phyloP scores from a whole-genome alignment of 2,329 filamentous ascomycete genomes.

The Capronia coronata region DNA sequence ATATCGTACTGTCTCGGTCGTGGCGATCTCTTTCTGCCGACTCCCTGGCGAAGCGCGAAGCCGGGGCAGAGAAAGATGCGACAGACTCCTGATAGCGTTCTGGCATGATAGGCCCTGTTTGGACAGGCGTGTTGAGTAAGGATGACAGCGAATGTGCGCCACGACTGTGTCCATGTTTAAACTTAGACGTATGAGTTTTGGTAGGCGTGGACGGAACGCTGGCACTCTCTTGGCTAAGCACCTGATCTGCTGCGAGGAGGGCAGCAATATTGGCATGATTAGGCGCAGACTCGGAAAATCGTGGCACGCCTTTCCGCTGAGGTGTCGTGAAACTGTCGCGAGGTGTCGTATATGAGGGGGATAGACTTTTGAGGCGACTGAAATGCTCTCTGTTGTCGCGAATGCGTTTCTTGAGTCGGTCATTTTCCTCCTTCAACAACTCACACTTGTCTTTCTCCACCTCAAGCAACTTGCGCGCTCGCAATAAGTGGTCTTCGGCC shows the following conservation, averaged over 20 bases:
- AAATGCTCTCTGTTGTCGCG: slow-evolving; percentile 85
- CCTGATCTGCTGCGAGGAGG: slow-evolving; percentile 66
- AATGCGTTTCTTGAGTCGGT: slow-evolving; percentile 73
- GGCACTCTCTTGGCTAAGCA: slow-evolving; percentile 68
- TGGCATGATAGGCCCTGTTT: slow-evolving; percentile 46
- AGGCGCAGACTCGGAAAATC: slow-evolving; percentile 37
- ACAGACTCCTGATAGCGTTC: slow-evolving; percentile 32
- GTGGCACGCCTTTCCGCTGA: slow-evolving; percentile 38
- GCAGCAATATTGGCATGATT: slow-evolving; percentile 58
- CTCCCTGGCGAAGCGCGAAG: slow-evolving; percentile 30
- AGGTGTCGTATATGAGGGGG: slow-evolving; percentile 58
- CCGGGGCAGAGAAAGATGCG: slow-evolving; percentile 29
- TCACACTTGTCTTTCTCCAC: slow-evolving; percentile 68
- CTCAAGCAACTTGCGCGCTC: slow-evolving; percentile 71
- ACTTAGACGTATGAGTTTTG: slow-evolving; percentile 44
- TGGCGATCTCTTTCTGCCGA: slow-evolving; percentile 45
- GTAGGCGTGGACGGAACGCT: slow-evolving; percentile 68
- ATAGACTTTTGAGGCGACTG: slow-evolving; percentile 51
- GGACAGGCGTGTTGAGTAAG: slow-evolving; percentile 67
- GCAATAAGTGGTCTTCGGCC: slow-evolving; percentile 59
- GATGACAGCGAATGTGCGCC: slow-evolving; percentile 80
- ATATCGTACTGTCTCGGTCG: slow-evolving; percentile 82
- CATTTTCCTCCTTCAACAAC: slow-evolving; percentile 66
- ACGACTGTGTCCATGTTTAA: slow-evolving; percentile 59
- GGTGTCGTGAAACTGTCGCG: slow-evolving; percentile 44